Conservation (phyloP, 441 rosid species). For the Lepidium campestre region DNA sequence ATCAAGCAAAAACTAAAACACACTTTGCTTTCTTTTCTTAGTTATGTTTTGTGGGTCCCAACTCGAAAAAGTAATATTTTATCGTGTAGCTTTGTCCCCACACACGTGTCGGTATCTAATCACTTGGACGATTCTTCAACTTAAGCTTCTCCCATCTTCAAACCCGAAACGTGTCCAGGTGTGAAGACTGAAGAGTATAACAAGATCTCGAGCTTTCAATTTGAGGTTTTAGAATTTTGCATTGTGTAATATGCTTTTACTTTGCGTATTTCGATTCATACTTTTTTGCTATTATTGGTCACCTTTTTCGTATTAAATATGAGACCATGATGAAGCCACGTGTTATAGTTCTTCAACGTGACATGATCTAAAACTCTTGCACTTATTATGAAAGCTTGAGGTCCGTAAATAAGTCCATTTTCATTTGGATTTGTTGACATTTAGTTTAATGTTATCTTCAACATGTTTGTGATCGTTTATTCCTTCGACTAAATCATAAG, state of each 20-base stretch:
- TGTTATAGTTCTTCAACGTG: neutral
- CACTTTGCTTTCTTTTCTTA: constrained; percentile 10
- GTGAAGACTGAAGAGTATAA: neutral
- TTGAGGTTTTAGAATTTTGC: neutral
- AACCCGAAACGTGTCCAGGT: neutral
- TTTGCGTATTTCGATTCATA: neutral
- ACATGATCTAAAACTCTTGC: neutral
- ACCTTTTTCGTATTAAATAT: neutral
- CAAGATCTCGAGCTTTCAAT: neutral
- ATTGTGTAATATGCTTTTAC: neutral
- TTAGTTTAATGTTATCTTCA: neutral
- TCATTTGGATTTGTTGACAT: constrained; percentile 8
- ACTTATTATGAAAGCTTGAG: neutral
- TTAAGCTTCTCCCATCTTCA: neutral
- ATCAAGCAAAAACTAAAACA: neutral
- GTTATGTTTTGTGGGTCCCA: neutral
- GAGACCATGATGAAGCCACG: constrained; percentile 2
- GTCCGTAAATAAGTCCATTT: neutral
- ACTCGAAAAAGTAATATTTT: constrained; percentile 11
- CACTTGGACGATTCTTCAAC: neutral
- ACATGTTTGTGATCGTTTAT: neutral
- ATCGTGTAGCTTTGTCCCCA: constrained; percentile 17
- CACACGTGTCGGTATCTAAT: neutral
- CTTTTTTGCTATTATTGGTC: neutral
- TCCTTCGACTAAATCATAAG: neutral